phyloP scores from a whole-genome alignment of 257 asterid species.

The Leptodermis oblonga region DNA sequence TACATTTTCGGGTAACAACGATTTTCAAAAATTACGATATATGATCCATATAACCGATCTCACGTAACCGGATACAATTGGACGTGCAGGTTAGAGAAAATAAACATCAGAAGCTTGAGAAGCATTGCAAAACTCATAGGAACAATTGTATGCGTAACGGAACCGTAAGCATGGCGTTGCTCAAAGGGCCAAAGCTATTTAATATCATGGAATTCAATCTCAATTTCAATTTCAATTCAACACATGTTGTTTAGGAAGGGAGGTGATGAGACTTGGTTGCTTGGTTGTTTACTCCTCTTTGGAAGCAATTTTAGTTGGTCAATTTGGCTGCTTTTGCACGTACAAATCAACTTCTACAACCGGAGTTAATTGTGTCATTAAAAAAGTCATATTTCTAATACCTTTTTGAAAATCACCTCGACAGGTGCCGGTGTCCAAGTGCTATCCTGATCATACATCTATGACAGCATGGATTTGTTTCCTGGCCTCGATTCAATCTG shows the following conservation, averaged over 20 bases:
- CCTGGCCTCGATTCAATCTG: slow-evolving; percentile 31
- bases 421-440: slow-evolving; percentile 29
- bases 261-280: slow-evolving; percentile 46
- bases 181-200: slow-evolving; percentile 69
- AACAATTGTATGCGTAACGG: slow-evolving; percentile 51
- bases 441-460: slow-evolving; percentile 40
- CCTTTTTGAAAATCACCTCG: too few relatives aligned
- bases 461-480: slow-evolving; percentile 41
- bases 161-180: slow-evolving; percentile 55
- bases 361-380: too few relatives aligned
- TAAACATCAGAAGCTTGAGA: slow-evolving; percentile 42
- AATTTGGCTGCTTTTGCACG: slow-evolving; percentile 50
- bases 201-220: slow-evolving; percentile 42
- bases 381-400: too few relatives aligned
- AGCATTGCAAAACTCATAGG: slow-evolving; percentile 55
- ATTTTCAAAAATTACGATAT: too few relatives aligned
- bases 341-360: slow-evolving; percentile 14
- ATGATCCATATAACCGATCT: too few relatives aligned
- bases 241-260: slow-evolving; percentile 26
- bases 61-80: too few relatives aligned
- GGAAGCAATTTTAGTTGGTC: slow-evolving; percentile 55
- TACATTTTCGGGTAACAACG: slow-evolving; percentile 36
- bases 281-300: slow-evolving; percentile 57
- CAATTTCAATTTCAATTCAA: slow-evolving; percentile 22
- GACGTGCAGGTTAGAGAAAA: slow-evolving; percentile 63